Conservation (phyloP, 2,329 filamentous ascomycete species). For the Fusarium temperatum region DNA sequence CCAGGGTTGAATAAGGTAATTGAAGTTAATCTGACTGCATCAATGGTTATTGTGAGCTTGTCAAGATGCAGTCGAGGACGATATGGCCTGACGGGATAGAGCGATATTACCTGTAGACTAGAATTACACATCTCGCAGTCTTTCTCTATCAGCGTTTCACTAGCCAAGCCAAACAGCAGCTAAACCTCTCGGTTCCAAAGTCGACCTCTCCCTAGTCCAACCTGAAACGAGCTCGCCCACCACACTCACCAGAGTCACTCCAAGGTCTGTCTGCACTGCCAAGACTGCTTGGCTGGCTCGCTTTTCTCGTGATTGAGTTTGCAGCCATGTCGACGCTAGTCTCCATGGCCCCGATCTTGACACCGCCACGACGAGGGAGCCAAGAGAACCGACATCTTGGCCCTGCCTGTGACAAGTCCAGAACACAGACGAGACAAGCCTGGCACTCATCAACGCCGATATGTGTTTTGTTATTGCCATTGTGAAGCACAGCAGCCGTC, state of each 20-base stretch:
- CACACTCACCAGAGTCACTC: constrained; percentile 22
- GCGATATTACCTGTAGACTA: background rate
- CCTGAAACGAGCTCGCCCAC: constrained; percentile 39
- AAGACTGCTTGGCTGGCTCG: background rate
- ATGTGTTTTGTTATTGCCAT: constrained; percentile 5
- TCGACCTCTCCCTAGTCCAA: constrained; percentile 25
- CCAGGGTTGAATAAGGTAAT: background rate
- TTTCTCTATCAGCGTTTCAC: background rate
- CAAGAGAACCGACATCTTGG: constrained; percentile 8
- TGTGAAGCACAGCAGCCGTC: constrained; percentile 25
- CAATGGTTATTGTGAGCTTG: background rate
- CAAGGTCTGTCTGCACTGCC: background rate
- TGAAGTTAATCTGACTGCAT: background rate
- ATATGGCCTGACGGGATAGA: background rate
- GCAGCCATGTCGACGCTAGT: constrained; percentile 8
- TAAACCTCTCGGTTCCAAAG: background rate
- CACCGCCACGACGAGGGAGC: constrained; percentile 22
- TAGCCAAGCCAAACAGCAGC: background rate
- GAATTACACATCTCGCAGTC: background rate
- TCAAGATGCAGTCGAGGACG: background rate
- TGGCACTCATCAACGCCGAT: constrained; percentile 15
- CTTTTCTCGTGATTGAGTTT: background rate
- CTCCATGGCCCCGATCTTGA: constrained; percentile 37
- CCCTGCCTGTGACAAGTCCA: constrained; percentile 18
- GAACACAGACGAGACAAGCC: constrained; percentile 26